Percentiles rank a stretch among this genome's conserved stretches.
These are phyloP conservation scores for Mycosphaerella sp. DNA, from an alignment of 2,329 filamentous ascomycete genomes.

Conservation along the genomic window DNA sequence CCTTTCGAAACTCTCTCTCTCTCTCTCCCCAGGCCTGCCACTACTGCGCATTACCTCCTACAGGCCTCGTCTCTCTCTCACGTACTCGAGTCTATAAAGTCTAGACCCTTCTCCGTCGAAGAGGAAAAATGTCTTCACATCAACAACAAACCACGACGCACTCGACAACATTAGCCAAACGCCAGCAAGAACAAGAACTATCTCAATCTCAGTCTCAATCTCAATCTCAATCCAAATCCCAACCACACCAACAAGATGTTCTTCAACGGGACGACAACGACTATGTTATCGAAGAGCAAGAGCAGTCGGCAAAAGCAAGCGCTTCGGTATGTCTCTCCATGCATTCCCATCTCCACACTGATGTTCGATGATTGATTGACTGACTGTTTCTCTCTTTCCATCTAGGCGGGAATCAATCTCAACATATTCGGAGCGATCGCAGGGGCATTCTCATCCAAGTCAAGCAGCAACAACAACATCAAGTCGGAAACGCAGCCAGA, in stretches of 20 bases:
- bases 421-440: constrained; percentile 34
- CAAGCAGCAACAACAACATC: not conserved
- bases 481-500: not conserved
- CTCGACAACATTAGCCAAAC: not conserved
- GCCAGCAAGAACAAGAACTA: not conserved
- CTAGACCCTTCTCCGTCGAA: not conserved
- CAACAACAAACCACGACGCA: not conserved
- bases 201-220: not conserved
- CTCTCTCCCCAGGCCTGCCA: not conserved
- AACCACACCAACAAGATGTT: constrained; percentile 10
- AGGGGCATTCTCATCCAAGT: constrained; percentile 33
- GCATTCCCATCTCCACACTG: too few species aligned
- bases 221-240: not conserved
- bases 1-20: not conserved
- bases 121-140: constrained; percentile 1
- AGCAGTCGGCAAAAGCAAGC: constrained; percentile 31
- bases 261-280: constrained; percentile 11
- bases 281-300: constrained; percentile 26
- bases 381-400: not conserved
- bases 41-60: not conserved
- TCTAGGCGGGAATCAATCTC: constrained; percentile 34
- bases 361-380: too few species aligned
- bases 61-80: not conserved
- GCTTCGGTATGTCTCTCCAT: constrained; percentile 31
- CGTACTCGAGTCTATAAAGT: constrained; percentile 4